phyloP scores from a whole-genome alignment of 306 rosid species.

The Dryas drummondii region DNA sequence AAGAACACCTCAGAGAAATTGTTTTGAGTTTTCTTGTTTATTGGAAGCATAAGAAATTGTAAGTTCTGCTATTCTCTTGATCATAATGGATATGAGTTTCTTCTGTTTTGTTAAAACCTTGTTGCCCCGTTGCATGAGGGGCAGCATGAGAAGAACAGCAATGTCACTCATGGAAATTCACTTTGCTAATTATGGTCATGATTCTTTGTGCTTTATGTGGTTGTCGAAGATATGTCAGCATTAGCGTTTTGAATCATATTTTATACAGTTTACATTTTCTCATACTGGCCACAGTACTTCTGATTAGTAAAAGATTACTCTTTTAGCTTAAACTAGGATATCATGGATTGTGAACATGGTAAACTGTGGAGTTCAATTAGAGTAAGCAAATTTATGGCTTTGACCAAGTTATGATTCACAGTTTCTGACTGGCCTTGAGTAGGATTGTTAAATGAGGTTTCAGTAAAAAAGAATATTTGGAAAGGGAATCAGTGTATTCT shows the following conservation, averaged over 20 bases:
- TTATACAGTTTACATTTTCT: neutral
- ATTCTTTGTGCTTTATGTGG: constrained; percentile 1
- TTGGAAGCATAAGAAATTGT: constrained; percentile 1
- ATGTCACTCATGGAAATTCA: neutral
- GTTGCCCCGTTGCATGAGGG: neutral
- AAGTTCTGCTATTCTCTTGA: constrained; percentile 6
- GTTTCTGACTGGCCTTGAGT: neutral
- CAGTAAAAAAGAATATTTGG: neutral
- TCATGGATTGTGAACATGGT: neutral
- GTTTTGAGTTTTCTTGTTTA: constrained; percentile 37
- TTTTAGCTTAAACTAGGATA: neutral
- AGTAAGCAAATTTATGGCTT: neutral
- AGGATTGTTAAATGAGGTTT: neutral
- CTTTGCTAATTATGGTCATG: constrained; percentile 3
- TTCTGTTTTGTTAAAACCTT: neutral
- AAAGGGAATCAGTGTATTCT: neutral
- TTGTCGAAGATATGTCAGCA: neutral
- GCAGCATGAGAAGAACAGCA: neutral
- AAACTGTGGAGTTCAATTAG: neutral
- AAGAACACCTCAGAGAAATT: constrained; percentile 47
- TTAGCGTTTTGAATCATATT: neutral
- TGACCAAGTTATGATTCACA: neutral
- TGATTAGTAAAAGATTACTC: neutral
- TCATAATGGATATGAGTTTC: constrained; percentile 1
- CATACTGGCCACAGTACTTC: neutral